Base-by-base conservation (phyloP, 768 basidiomycete genomes). In the Pleurotus pulmonarius region DNA sequence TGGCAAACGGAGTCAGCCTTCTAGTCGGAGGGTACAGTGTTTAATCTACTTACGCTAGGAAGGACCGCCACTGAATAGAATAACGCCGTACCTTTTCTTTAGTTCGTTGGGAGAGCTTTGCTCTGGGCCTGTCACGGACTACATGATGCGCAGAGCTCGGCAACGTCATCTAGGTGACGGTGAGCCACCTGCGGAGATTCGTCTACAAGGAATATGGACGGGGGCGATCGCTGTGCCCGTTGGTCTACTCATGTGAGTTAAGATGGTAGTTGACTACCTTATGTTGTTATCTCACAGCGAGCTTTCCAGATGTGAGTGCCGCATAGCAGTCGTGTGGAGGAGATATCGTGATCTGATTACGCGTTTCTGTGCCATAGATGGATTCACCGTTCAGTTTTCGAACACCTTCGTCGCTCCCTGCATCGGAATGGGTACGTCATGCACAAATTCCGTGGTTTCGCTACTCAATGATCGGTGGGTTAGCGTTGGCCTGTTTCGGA, bases 191-290 rank as follows among this genome's bases (percentile, higher is more conserved):
- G 61, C 68, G 3, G 72, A 74, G 57, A 66, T 72, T 55, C 68
- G 73, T 1, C 61, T 75, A n/a, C 70, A 71, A 13, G 71, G 72
- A 9, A 73, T 73, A 26, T 73, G 73, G 73, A 70, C 72, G 24
- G 71, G 72, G 2, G 70, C 69, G n/a, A 60, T 73, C 20, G 64
- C 67, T 4, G 72, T 72, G 9, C 73, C 73, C 48, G 57, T 63
- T 9, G 70, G 73, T 16, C 58, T 73, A 20, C 54, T 73, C 5
- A 73, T 73, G 73, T 74, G 26, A 41, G 69, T 59, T 59, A 2
- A 22, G 3, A 7, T 34, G 7, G 9, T 34, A 11, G 29, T 9
- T 8, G 29, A 34, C 9, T 34, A 11, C 7, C 9, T 9, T 34
- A 34, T 34, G 29, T 34, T 34, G 4, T 9, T 34, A 8, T 34